Evolutionary conservation across 805 yeast genomes (phyloP), one percentile per base, ranked within the genome.

Genomic region (Jamesozyma jinghongensis): DNA sequence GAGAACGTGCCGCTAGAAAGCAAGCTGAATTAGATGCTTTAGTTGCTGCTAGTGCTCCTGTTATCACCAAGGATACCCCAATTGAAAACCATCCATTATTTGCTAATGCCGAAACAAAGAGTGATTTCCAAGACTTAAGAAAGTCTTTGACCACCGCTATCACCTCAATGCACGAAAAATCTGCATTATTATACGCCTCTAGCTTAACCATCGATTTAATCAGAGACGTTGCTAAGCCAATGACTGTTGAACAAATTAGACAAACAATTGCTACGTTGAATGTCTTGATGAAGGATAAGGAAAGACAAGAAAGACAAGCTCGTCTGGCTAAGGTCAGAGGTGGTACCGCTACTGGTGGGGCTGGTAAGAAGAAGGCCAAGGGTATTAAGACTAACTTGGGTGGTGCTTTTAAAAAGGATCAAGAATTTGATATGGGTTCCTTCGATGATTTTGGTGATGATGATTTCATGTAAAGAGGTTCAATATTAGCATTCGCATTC

Each of bases 291-390:
- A 87, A 82, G 55, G 94, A 87, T 42, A 90, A 90, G 67, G 86
- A 81, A 63, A 81, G 80, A 59, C 82, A 81, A 41, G 97, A 90
- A 67, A 85, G 97, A 70, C 84, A 77, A 55, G 86, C 84, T 19
- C 79, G 96, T 62, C 67, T 84, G 54, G 75, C 82, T 52, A 81
- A 79, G 60, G 66, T 62, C 34, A 72, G 85, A 41, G 90, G 92
- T 47, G 92, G 90, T 49, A 83, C 94, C 20, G 77, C 90, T 31
- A 75, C 85, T 19, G 94, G 94, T 54, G 96, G 96, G 60, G 92
- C 94, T 30, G 94, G 95, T 65, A 87, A 88, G 75, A 82, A 83
- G 77, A 90, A 88, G 77, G 95, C 86, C 43, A 82, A 83, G 65
- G 81, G 85, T 42, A 73, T 77, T 42, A 75, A 71, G 50, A 81